A percentile compares a stretch with the other conserved stretches of the same genome.
phyloP scores from a whole-genome alignment of 2,329 filamentous ascomycete genomes.

The Thielaviopsis euricoi region DNA sequence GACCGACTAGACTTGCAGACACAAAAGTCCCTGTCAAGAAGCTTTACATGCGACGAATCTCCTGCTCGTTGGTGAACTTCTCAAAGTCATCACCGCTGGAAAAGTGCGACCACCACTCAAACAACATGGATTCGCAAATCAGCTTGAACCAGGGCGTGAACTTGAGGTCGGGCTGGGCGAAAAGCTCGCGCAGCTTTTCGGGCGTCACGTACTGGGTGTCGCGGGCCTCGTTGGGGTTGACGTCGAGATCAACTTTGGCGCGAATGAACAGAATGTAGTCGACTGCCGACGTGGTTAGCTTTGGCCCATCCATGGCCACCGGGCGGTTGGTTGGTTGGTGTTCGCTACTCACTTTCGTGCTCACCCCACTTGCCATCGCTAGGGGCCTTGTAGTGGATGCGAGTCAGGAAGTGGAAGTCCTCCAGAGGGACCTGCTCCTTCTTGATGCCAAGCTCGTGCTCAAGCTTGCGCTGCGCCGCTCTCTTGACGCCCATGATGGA shows the following conservation, averaged over 20 bases:
- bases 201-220: conserved; percentile 72
- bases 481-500: conserved; percentile 76
- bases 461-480: conserved; percentile 80
- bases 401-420: conserved; percentile 81
- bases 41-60: conserved; percentile 66
- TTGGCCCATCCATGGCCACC: background rate
- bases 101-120: conserved; percentile 89
- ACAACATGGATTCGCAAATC: conserved; percentile 94
- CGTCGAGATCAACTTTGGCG: conserved; percentile 67
- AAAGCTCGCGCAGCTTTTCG: conserved; percentile 70
- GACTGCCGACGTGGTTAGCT: conserved; percentile 33
- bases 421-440: conserved; percentile 76
- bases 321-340: no score
- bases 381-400: conserved; percentile 96
- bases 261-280: conserved; percentile 99
- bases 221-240: conserved; percentile 78
- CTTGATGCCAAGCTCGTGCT: conserved; percentile 90
- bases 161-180: conserved; percentile 60
- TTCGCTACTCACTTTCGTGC: conserved; percentile 64
- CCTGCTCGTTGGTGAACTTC: conserved; percentile 69
- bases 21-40: background rate
- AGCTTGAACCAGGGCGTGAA: conserved; percentile 99
- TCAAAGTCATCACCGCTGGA: conserved; percentile 52
- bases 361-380: conserved; percentile 98
- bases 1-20: background rate